These are phyloP conservation scores for Corinectria fuckeliana DNA, from an alignment of 2,329 filamentous ascomycete species.

Conservation along the genomic window DNA sequence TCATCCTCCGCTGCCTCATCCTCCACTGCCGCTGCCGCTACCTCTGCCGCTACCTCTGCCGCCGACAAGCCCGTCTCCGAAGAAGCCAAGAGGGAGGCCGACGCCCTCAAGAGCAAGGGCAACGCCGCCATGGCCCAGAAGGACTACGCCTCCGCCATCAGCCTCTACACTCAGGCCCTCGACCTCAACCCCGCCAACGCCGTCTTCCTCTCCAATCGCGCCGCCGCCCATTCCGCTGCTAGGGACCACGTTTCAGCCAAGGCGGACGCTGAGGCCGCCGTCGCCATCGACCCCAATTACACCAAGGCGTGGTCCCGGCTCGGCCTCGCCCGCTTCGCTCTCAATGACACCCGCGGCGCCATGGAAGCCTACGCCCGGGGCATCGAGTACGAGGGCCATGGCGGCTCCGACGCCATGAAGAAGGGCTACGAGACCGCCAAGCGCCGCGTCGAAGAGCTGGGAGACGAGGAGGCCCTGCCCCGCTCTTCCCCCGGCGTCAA, in stretches of 20 bases:
- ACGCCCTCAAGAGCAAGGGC: constrained; percentile 86
- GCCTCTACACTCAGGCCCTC: constrained; percentile 87
- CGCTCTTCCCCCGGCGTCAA: constrained; percentile 59
- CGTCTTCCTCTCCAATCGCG: constrained; percentile 97
- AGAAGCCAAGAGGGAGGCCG: constrained; percentile 78
- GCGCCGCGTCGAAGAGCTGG: constrained; percentile 83
- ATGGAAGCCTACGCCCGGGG: constrained; percentile 95
- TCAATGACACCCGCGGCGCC: constrained; percentile 87
- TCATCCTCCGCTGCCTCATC: constrained; percentile 49
- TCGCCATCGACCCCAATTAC: constrained; percentile 87
- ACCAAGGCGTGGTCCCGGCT: constrained; percentile 97
- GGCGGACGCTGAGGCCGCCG: constrained; percentile 89
- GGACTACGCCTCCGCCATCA: constrained; percentile 83
- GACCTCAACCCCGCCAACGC: constrained; percentile 83
- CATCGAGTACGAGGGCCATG: constrained; percentile 92
- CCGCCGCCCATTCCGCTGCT: constrained; percentile 86
- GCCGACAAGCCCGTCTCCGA: constrained; percentile 50
- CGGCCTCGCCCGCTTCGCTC: constrained; percentile 87
- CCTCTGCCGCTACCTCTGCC: constrained; percentile 40
- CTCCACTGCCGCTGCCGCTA: constrained; percentile 39
- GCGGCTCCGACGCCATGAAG: constrained; percentile 96
- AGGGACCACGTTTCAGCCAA: constrained; percentile 84
- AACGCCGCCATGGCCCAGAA: constrained; percentile 96
- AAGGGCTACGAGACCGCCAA: constrained; percentile 95
- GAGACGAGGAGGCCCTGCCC: constrained; percentile 49